Base-by-base conservation (phyloP, 805 yeast species). In the Candida maris region DNA sequence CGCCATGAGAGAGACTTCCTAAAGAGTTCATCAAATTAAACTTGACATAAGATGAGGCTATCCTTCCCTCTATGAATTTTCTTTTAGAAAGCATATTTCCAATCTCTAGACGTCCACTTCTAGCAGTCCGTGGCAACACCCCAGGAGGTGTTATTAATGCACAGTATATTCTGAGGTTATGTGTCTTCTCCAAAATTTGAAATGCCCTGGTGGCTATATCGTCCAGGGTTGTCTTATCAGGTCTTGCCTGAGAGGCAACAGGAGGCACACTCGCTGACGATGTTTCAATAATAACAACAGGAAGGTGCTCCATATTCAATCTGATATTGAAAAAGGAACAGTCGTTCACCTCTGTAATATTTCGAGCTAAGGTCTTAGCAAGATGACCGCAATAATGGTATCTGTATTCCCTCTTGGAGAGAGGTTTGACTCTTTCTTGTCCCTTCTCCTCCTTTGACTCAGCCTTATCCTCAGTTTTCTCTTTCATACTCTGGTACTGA, bases 371-470 rank as follows among this genome's bases (percentile, higher is more conserved):
- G 0, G 96, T 84, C 33, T 84, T 85, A 16, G 91, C 80, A 28
- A 93, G 64, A 58, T 93, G 97, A 5, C 88, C 83, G 0, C 95
- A 74, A 56, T 89, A 93, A 58, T 85, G 94, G 41, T 85, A 87
- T 38, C 79, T 65, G 39, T 49, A 70, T 38, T 48, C 68, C 14
- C 15, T n/a, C 8, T 6, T 25, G 10, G 28, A 12, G 7, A 25
- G 10, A 12, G 28, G 15, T n/a, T 25, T 25, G 7, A 6, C 8
- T 8, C 10, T 25, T 32, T 39, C 38, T 7, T 58, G 44, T 30
- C 27, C 44, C 26, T 35, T 32, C n/a, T 27, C 23, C 8, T 32
- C 12, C 6, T 30, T 19, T 6, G 42, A 31, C 5, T 19, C 17
- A 4, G 34, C 33, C 1, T 24, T 15, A 3, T 34, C 41, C 6